Evolutionary conservation across 202 grass and related monocot species (phyloP).

Genomic region (Setaria viridis): DNA sequence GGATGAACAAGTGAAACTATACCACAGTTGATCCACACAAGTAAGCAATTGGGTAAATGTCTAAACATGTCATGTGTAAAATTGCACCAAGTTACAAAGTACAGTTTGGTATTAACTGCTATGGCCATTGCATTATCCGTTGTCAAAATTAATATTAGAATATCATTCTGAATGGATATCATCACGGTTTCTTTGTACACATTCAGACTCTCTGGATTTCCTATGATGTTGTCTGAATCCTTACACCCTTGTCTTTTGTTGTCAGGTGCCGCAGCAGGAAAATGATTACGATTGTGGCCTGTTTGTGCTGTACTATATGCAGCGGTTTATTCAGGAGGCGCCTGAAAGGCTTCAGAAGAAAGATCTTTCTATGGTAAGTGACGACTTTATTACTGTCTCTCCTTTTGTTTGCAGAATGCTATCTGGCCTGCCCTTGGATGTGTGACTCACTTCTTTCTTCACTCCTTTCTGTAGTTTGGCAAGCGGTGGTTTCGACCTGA

Average conservation of each 20-base stretch:
- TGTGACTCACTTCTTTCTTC: conserved; percentile 36
- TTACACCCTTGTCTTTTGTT: conserved; percentile 34
- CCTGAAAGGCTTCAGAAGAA: conserved; percentile 84
- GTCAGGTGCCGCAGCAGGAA: conserved; percentile 89
- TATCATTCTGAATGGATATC: conserved; percentile 3
- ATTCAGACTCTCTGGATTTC: conserved; percentile 8
- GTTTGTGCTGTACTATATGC: conserved; percentile 93
- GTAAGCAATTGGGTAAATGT: conserved; percentile 27
- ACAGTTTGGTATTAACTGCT: not conserved
- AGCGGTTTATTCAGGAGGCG: conserved; percentile 72
- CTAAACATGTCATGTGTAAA: not conserved
- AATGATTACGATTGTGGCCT: conserved; percentile 94
- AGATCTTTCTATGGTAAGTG: conserved; percentile 58
- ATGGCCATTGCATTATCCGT: not conserved
- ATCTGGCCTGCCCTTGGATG: not conserved
- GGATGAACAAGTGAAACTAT: conserved; percentile 4
- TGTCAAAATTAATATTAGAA: conserved; percentile 10
- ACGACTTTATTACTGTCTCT: conserved; percentile 35
- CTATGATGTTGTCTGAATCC: conserved; percentile 2
- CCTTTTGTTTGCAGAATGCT: conserved; percentile 3
- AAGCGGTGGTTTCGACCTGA: conserved; percentile 73
- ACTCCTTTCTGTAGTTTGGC: conserved; percentile 60
- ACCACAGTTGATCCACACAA: conserved; percentile 5
- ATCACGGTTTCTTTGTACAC: not conserved
- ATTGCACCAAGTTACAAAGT: conserved; percentile 3